Percentiles rank a stretch among this genome's conserved stretches.
Conservation (phyloP, 176 grass and related monocot species). For the Phyllostachys edulis region DNA sequence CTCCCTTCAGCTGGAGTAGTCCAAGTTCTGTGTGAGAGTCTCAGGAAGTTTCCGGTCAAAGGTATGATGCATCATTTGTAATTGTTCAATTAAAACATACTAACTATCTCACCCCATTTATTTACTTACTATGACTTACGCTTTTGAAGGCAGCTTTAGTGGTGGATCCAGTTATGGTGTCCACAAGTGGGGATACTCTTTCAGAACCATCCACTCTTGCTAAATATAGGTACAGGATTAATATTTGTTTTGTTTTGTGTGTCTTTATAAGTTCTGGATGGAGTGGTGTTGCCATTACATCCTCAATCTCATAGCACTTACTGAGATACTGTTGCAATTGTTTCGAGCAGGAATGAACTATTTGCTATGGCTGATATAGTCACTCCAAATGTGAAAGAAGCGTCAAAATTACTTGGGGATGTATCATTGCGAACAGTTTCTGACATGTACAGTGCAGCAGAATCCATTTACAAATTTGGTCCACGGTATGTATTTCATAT, state of each 20-base stretch:
- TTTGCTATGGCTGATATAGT: constrained; percentile 94
- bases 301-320: background rate
- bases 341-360: constrained; percentile 69
- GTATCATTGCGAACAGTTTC: constrained; percentile 56
- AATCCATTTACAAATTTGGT: constrained; percentile 90
- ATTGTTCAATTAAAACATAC: constrained; percentile 6
- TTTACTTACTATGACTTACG: constrained; percentile 32
- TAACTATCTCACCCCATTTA: constrained; percentile 12
- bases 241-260: constrained; percentile 1
- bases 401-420: constrained; percentile 73
- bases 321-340: background rate
- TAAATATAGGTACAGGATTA: constrained; percentile 50
- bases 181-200: constrained; percentile 85
- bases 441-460: constrained; percentile 80
- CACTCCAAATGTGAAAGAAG: constrained; percentile 98
- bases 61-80: constrained; percentile 42
- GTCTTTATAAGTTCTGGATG: constrained; percentile 23
- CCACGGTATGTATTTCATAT: constrained; percentile 56
- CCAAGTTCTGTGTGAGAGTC: constrained; percentile 67
- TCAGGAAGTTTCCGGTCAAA: constrained; percentile 84
- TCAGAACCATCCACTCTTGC: constrained; percentile 63
- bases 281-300: background rate
- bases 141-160: constrained; percentile 90
- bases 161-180: constrained; percentile 98
- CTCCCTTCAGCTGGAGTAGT: constrained; percentile 73